Base-by-base conservation (phyloP, 352 stramenopile genomes). In the Phytophthora meadii region DNA sequence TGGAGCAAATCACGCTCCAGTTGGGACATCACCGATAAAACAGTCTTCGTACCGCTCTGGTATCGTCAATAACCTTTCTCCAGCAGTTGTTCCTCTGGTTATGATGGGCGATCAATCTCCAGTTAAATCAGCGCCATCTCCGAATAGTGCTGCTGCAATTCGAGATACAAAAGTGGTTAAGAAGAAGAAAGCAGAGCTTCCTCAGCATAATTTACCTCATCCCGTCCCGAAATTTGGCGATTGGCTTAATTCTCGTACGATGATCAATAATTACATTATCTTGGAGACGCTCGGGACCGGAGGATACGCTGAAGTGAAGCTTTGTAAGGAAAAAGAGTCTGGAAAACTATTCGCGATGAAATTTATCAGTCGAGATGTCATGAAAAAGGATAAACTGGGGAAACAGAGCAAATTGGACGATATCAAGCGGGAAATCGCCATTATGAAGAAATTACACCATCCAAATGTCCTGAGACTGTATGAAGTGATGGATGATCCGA, bases 361-460 rank as follows among this genome's bases (percentile, higher is more conserved):
- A 64, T 92, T 97, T 51, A 93, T 95, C 64, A 92, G 88, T 52
- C 86, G 90, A 34, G 88, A 94, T 44, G 77, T 96, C 30, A 91
- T 96, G 79, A 90, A 93, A 67, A 91, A 92, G 39, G 82, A 92
- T 55, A 92, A 92, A 44, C 70, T 94, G 0, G 82, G 80, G 8
- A 90, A 91, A 40, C 82, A 92, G 36, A 90, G 82, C 68, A 91
- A 91, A 61, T 69, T 92, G 11, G 82, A 92, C 47, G 84, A 93
- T 53, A 94, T 92, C 70, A 92, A 99, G 76, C 84, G 88, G 41
- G 96, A 99, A 69, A 98, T 99, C 71, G 96, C 94, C 4, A 95
- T 98, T 44, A 99, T 99, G 96, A 99, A 99, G 74, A 98, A 98
- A 57, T 74, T 99, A 9, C 87, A 90, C 27, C 97, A 99, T 75